Evolutionary conservation across 495 filamentous ascomycete genomes (phyloP).

Genomic region (Tuber borchii): DNA sequence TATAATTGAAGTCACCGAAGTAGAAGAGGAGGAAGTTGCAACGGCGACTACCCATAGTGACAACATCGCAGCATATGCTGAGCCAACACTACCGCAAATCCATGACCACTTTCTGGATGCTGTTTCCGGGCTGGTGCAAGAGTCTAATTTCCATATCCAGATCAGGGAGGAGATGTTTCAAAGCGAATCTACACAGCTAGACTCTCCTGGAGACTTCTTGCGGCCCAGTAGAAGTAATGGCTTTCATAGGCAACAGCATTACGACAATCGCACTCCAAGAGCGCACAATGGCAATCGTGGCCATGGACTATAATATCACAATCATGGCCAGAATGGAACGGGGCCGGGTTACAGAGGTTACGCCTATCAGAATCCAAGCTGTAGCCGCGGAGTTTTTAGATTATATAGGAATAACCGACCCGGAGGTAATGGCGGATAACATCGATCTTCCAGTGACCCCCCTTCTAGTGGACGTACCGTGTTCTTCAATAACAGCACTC

Average conservation of each 20-base stretch:
- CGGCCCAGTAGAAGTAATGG: too few relatives aligned
- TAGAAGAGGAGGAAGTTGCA: conserved; percentile 21
- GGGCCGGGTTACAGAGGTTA: conserved; percentile 15
- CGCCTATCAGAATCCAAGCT: neutral
- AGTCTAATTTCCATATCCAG: too few relatives aligned
- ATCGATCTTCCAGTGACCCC: conserved; percentile 20
- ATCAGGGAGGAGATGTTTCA: too few relatives aligned
- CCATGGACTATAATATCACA: neutral
- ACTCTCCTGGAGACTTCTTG: neutral
- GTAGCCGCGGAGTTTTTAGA: neutral
- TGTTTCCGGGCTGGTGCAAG: too few relatives aligned
- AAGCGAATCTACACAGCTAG: neutral
- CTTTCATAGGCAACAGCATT: conserved; percentile 9
- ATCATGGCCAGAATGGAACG: conserved; percentile 10
- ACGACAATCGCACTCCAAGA: conserved; percentile 7
- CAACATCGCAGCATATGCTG: neutral
- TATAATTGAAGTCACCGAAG: conserved; percentile 24
- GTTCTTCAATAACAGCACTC: conserved; percentile 15
- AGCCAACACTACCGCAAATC: too few relatives aligned
- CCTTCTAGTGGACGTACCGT: conserved; percentile 13
- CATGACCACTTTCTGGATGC: too few relatives aligned
- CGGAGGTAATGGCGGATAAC: conserved; percentile 2
- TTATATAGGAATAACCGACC: conserved; percentile 19
- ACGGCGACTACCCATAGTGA: neutral
- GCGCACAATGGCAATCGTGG: conserved; percentile 7